Conservation (phyloP, 192 early-diverging fungal genomes). For the Coemansia sp. region DNA sequence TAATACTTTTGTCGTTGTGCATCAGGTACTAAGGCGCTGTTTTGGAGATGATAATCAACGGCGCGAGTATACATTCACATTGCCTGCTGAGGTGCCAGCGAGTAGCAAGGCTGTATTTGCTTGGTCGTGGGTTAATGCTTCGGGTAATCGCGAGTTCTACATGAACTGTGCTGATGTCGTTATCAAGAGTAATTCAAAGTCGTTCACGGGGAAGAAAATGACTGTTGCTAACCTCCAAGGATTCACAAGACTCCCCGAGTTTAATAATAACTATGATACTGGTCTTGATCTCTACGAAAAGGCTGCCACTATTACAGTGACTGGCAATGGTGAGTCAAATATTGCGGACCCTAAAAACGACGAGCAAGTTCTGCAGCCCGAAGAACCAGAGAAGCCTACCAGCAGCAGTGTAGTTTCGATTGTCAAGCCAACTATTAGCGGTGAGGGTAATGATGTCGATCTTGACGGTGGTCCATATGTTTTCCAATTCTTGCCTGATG, state of each 20-base stretch:
- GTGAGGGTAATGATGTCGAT: background rate
- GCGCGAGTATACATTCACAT: slow-evolving; percentile 37
- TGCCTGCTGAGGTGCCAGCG: slow-evolving; percentile 46
- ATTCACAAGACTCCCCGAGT: slow-evolving; percentile 31
- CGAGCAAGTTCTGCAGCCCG: background rate
- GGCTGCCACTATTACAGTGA: slow-evolving; percentile 15
- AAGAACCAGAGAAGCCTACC: background rate
- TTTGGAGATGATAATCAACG: slow-evolving; percentile 7
- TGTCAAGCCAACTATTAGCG: background rate
- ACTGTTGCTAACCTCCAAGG: slow-evolving; percentile 41
- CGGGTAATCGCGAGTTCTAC: slow-evolving; percentile 67
- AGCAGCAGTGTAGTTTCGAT: background rate
- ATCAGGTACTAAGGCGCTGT: slow-evolving; percentile 49
- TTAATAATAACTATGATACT: slow-evolving; percentile 15
- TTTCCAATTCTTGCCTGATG: background rate
- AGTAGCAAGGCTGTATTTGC: slow-evolving; percentile 57
- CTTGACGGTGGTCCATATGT: background rate
- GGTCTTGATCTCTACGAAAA: slow-evolving; percentile 24
- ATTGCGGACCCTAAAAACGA: background rate
- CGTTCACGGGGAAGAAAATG: slow-evolving; percentile 41
- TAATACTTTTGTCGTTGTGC: slow-evolving; percentile 62
- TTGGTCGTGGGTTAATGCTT: slow-evolving; percentile 68
- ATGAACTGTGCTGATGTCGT: slow-evolving; percentile 62
- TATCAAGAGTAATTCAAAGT: slow-evolving; percentile 35
- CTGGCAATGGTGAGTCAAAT: slow-evolving; percentile 11